Conservation (phyloP, 2,329 filamentous ascomycete genomes). For the Penicillium sp. region DNA sequence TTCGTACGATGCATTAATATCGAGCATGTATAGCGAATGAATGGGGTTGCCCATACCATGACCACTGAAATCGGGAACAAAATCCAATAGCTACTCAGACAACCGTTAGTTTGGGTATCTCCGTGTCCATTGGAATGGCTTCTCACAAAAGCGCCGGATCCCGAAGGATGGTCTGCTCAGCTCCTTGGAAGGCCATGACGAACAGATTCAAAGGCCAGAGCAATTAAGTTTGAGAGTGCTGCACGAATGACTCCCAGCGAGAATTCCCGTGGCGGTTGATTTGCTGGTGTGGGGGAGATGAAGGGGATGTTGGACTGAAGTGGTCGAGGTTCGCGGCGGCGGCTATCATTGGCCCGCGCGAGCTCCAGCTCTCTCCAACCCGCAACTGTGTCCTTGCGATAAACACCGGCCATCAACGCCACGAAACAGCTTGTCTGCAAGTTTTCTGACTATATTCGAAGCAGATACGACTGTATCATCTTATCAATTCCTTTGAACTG, state of each 20-base stretch:
- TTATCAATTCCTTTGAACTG: conserved; percentile 14
- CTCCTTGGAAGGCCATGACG: conserved; percentile 74
- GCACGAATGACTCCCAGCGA: not conserved
- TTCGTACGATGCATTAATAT: not conserved
- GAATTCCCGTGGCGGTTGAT: not conserved
- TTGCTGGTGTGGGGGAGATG: conserved; percentile 14
- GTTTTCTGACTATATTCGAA: not conserved
- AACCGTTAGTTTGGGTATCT: conserved; percentile 14
- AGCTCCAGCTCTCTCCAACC: conserved; percentile 32
- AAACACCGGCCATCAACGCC: conserved; percentile 14
- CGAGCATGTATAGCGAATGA: not conserved
- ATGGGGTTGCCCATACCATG: conserved; percentile 64
- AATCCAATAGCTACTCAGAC: conserved; percentile 84
- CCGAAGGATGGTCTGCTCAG: conserved; percentile 93
- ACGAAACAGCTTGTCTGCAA: not conserved
- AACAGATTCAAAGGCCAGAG: conserved; percentile 7
- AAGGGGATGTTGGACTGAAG: conserved; percentile 18
- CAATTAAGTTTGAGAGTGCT: not conserved
- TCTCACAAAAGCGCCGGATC: conserved; percentile 96
- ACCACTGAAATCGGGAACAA: conserved; percentile 94
- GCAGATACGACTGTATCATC: not conserved
- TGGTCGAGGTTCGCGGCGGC: conserved; percentile 13
- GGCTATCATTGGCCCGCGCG: conserved; percentile 21
- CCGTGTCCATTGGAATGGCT: conserved; percentile 1
- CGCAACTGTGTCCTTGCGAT: conserved; percentile 30